phyloP scores from a whole-genome alignment of 179 eudicot species.

The Sideroxylon spinosum region DNA sequence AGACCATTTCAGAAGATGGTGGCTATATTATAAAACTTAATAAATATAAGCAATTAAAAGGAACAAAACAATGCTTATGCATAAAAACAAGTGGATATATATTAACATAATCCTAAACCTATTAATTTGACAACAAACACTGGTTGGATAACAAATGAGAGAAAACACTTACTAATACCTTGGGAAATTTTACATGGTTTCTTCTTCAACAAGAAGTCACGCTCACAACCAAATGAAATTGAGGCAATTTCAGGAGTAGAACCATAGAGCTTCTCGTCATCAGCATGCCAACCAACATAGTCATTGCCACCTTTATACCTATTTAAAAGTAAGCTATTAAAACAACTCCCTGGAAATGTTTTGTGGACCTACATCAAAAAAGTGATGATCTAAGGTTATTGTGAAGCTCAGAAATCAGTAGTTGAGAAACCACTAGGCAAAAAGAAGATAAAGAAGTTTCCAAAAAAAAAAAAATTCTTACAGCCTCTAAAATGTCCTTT shows the following conservation, averaged over 20 bases:
- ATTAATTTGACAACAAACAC: not conserved
- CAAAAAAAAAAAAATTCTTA: slow-evolving; percentile 21
- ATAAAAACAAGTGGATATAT: not conserved
- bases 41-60: not conserved
- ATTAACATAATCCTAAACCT: not conserved
- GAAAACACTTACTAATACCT: slow-evolving; percentile 21
- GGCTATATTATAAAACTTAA: not conserved
- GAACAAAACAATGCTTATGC: not conserved
- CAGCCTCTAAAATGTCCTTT: slow-evolving; percentile 48
- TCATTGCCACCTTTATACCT: slow-evolving; percentile 81
- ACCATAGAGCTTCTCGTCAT: slow-evolving; percentile 93
- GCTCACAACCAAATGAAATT: slow-evolving; percentile 89
- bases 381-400: not conserved
- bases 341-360: slow-evolving; percentile 74
- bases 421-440: not conserved
- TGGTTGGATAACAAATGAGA: not conserved
- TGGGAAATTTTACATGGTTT: slow-evolving; percentile 34
- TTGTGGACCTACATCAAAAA: slow-evolving; percentile 50
- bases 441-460: not conserved
- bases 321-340: slow-evolving; percentile 76
- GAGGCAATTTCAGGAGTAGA: slow-evolving; percentile 88
- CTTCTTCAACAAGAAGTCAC: slow-evolving; percentile 72
- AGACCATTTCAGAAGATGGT: not conserved
- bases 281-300: slow-evolving; percentile 95
- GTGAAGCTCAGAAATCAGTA: not conserved